Percentiles rank a stretch among this genome's conserved stretches.
These are phyloP conservation scores for Diplodia seriata DNA, from an alignment of 2,329 filamentous ascomycete genomes.

Conservation along the genomic window DNA sequence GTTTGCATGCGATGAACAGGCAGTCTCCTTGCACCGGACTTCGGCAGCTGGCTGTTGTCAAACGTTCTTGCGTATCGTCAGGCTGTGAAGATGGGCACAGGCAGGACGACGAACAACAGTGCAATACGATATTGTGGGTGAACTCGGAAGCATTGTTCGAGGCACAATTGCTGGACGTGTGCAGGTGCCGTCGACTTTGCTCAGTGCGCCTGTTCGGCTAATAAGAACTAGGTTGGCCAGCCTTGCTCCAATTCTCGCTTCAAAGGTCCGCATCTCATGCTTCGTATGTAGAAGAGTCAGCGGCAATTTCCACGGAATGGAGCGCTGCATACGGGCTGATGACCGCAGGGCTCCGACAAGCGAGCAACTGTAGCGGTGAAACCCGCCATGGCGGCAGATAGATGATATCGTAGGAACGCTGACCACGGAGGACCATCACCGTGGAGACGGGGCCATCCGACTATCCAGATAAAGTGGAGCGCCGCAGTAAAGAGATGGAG, in stretches of 20 bases:
- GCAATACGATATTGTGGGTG: not conserved
- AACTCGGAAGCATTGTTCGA: not conserved
- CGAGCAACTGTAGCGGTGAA: not conserved
- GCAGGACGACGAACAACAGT: not conserved
- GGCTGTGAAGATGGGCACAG: not conserved
- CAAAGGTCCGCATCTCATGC: not conserved
- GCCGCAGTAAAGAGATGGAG: not conserved
- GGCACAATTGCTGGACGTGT: not conserved
- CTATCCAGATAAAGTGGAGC: not conserved
- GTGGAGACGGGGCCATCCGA: not conserved
- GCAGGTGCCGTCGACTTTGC: not conserved
- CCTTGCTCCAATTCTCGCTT: not conserved
- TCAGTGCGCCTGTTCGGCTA: not conserved
- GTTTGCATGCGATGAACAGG: constrained; percentile 1
- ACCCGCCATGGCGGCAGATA: not conserved
- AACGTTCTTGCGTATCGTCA: constrained; percentile 2
- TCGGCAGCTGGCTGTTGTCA: not conserved
- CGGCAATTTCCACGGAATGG: not conserved
- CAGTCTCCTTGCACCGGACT: not conserved
- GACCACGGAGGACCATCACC: not conserved
- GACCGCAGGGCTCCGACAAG: not conserved
- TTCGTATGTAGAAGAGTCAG: not conserved
- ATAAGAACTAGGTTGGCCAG: not conserved
- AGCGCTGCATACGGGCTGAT: not conserved
- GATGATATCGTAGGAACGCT: not conserved